Percentiles rank a stretch among this genome's conserved stretches.
Conservation (phyloP, 2,329 filamentous ascomycete genomes). For the Cladophialophora yegresii region DNA sequence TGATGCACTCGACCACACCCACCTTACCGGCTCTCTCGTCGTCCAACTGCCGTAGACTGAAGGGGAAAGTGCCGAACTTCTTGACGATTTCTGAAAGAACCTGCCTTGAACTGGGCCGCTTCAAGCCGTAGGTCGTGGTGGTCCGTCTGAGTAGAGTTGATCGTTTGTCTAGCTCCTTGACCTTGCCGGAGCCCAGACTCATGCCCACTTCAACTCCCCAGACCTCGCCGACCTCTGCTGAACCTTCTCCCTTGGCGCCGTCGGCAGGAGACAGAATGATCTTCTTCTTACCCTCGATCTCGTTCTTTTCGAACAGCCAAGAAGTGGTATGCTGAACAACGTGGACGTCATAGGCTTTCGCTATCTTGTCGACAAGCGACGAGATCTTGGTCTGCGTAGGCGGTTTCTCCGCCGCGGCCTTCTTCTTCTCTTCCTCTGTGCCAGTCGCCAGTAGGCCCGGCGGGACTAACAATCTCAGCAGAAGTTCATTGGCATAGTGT, state of each 20-base stretch:
- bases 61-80: slow-evolving; percentile 97
- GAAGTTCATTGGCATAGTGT: slow-evolving; percentile 92
- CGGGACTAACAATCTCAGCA: slow-evolving; percentile 86
- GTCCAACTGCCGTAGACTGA: slow-evolving; percentile 94
- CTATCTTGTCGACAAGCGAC: slow-evolving; percentile 83
- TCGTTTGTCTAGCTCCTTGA: slow-evolving; percentile 85
- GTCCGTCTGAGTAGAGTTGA: slow-evolving; percentile 92
- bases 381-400: slow-evolving; percentile 86
- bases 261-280: slow-evolving; percentile 83
- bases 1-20: slow-evolving; percentile 94
- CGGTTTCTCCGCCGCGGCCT: slow-evolving; percentile 78
- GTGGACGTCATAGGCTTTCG: slow-evolving; percentile 85
- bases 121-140: slow-evolving; percentile 85
- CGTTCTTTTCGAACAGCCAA: slow-evolving; percentile 94
- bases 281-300: slow-evolving; percentile 98
- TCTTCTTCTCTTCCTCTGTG: slow-evolving; percentile 92
- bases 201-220: slow-evolving; percentile 98
- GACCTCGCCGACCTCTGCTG: slow-evolving; percentile 85
- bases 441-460: slow-evolving; percentile 81
- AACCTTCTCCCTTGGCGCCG: slow-evolving; percentile 85
- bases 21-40: slow-evolving; percentile 95
- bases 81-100: slow-evolving; percentile 92
- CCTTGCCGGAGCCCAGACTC: slow-evolving; percentile 86
- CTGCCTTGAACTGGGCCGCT: slow-evolving; percentile 90
- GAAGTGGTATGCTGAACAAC: slow-evolving; percentile 97